Evolutionary conservation across 2,329 filamentous ascomycete species (phyloP).

Genomic region (Chrysosphaeria jannelii): DNA sequence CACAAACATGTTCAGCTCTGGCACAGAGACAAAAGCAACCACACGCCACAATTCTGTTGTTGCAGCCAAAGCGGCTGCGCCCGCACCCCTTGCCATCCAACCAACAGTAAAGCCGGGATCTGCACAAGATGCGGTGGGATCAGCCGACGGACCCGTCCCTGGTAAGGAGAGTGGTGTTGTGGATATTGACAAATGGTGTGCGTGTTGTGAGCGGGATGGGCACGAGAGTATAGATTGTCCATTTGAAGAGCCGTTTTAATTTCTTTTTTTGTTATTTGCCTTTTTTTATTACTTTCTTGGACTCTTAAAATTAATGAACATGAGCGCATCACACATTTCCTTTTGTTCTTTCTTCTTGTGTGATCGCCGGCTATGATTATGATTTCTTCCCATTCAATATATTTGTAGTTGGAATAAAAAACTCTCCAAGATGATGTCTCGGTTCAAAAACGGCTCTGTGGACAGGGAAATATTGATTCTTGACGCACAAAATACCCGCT

Average conservation of each 20-base stretch:
- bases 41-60: background rate
- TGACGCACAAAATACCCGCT: too few species aligned
- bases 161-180: conserved; percentile 52
- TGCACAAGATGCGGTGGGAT: conserved; percentile 32
- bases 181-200: conserved; percentile 83
- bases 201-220: conserved; percentile 80
- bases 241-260: conserved; percentile 49
- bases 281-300: conserved; percentile 1
- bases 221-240: conserved; percentile 91
- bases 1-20: conserved; percentile 51
- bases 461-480: too few species aligned
- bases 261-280: background rate
- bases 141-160: conserved; percentile 37
- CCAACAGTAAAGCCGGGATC: too few species aligned
- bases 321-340: too few species aligned
- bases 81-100: conserved; percentile 15
- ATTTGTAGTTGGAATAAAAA: too few species aligned
- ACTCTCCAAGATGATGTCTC: too few species aligned
- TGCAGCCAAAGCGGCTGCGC: conserved; percentile 9
- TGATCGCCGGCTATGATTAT: too few species aligned
- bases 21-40: conserved; percentile 1
- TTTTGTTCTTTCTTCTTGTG: too few species aligned
- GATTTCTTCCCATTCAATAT: too few species aligned
- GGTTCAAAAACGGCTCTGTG: too few species aligned
- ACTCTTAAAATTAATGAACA: too few species aligned